Conservation (phyloP, 2,329 filamentous ascomycete genomes). For the Colletotrichum lupini region DNA sequence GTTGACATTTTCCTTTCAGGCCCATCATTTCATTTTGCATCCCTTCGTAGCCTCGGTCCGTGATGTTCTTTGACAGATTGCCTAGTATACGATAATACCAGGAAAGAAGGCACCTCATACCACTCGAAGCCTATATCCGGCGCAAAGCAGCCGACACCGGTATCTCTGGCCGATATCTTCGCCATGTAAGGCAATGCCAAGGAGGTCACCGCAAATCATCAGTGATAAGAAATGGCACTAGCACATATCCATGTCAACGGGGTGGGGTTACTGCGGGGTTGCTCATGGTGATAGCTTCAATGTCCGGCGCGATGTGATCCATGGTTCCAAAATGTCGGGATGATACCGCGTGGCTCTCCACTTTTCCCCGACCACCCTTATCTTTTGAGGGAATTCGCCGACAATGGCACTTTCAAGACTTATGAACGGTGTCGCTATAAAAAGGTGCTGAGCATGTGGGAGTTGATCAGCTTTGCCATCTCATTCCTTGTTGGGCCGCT, state of each 20-base stretch:
- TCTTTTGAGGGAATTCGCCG: not conserved
- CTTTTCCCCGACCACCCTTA: not conserved
- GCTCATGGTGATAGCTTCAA: not conserved
- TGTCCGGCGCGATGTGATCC: not conserved
- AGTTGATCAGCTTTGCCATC: not conserved
- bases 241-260: too few relatives aligned
- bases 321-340: not conserved
- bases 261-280: not conserved
- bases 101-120: not conserved
- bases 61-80: not conserved
- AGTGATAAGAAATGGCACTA: not conserved
- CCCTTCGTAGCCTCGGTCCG: too few relatives aligned
- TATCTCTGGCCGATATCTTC: not conserved
- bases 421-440: not conserved
- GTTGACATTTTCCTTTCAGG: too few relatives aligned
- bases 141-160: not conserved
- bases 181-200: not conserved
- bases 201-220: not conserved
- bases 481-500: not conserved
- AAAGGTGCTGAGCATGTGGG: not conserved
- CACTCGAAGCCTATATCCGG: not conserved
- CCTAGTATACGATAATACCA: accelerated
- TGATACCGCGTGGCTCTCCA: not conserved
- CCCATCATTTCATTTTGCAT: too few relatives aligned
- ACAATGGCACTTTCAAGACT: not conserved